Evolutionary conservation across 805 yeast species (phyloP), one percentile per base, ranked within the genome.

Genomic region (Candida nanaspora): DNA sequence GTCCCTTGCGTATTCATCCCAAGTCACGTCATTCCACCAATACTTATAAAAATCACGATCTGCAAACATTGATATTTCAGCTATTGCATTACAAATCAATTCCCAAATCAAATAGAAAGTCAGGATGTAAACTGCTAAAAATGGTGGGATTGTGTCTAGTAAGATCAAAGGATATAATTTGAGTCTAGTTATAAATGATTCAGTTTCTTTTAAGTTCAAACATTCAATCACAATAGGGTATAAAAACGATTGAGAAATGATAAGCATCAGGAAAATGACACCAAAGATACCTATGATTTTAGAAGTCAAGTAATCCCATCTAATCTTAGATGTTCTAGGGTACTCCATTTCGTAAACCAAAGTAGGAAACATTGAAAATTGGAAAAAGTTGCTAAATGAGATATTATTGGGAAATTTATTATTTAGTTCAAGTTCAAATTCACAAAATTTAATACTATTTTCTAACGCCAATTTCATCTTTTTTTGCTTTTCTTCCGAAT

Each of bases 21-120:
- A 93, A 33, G 86, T 83, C 16, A 82, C 78, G 46, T 94, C 85
- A 51, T 89, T 86, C 98, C 99, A 93, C 98, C 98, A 94, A 34
- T 87, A 85, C 3, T 95, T 91, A 56, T 94, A 93, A 61, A 93
- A 93, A 49, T 84, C 84, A 38, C 98, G 76, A 58, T 93, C 97
- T 4, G 86, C 96, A 63, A 81, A 94, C 39, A 72, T 56, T 14
- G 95, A 81, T 30, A 91, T 66, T 58, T 93, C 98, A 0, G 96
- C 98, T 51, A 94, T 74, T 20, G 84, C 82, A 55, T 89, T 91
- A 51, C 89, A 67, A 38, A 91, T 91, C 6, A 91, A 82, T 53
- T 93, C 98, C 98, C 98, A 94, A 46, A 94, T 93, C 46, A 93
- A 66, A 57, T 85, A 89, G 63, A 89, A 93, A 0, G 77, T 80